Evolutionary conservation across 2,329 filamentous ascomycete genomes (phyloP).

Genomic region (Aplosporella prunicola): DNA sequence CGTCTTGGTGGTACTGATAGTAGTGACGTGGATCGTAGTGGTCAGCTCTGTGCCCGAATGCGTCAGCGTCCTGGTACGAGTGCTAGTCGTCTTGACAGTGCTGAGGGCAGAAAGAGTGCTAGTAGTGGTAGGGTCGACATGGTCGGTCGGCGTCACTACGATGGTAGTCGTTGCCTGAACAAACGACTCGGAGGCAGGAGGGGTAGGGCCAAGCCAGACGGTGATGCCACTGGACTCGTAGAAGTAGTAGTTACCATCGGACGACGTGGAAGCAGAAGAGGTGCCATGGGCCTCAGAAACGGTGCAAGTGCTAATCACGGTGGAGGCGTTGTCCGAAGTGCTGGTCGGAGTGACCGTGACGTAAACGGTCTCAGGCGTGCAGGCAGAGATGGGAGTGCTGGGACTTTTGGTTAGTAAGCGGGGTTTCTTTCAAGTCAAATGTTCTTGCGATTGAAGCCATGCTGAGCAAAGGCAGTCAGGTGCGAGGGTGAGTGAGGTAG

Average conservation of each 20-base stretch:
- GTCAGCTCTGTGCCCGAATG: background rate
- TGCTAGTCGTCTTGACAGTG: background rate
- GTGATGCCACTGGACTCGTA: background rate
- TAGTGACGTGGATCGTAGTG: background rate
- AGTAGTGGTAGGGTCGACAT: background rate
- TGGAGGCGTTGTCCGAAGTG: too few species aligned
- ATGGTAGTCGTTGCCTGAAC: background rate
- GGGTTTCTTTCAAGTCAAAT: too few species aligned
- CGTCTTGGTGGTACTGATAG: background rate
- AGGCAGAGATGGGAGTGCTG: too few species aligned
- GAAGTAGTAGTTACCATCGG: background rate
- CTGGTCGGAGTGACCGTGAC: too few species aligned
- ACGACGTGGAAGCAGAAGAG: background rate
- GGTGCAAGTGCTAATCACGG: background rate
- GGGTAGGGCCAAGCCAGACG: background rate
- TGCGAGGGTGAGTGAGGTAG: too few species aligned
- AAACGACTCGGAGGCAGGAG: background rate
- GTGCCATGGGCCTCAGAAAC: background rate
- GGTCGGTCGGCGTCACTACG: background rate
- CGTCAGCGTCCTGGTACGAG: background rate
- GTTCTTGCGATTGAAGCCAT: too few species aligned
- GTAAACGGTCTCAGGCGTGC: too few species aligned
- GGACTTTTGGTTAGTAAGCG: background rate
- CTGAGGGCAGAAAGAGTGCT: background rate
- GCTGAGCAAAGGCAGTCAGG: too few species aligned